Evolutionary conservation across 179 eudicot species (phyloP).

Genomic region (Sideroxylon spinosum): DNA sequence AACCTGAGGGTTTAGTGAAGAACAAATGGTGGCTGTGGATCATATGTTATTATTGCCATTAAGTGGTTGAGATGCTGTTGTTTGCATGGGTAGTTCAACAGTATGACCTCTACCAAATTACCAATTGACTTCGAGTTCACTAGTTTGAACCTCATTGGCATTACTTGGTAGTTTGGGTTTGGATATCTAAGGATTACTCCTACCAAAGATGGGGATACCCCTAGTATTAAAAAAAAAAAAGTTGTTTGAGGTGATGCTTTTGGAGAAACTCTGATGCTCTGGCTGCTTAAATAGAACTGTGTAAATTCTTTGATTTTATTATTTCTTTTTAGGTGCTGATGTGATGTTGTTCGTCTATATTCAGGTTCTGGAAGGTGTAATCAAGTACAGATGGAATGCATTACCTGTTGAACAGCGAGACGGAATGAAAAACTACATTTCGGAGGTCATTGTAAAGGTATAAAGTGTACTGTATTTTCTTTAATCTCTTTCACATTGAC

Average conservation of each 20-base stretch:
- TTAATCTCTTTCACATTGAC: neutral
- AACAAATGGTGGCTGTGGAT: too few relatives aligned
- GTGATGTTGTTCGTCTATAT: conserved; percentile 1
- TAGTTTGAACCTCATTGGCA: too few relatives aligned
- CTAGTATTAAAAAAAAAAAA: too few relatives aligned
- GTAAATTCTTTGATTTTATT: neutral
- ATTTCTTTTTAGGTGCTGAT: neutral
- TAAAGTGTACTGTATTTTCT: neutral
- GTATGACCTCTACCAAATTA: too few relatives aligned
- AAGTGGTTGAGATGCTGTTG: neutral
- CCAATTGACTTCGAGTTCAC: too few relatives aligned
- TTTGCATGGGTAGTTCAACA: too few relatives aligned
- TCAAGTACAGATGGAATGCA: conserved; percentile 96
- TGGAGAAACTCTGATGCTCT: neutral
- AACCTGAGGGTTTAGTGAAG: too few relatives aligned
- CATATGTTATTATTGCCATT: too few relatives aligned
- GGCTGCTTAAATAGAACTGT: neutral
- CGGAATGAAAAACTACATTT: conserved; percentile 95
- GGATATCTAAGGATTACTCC: too few relatives aligned
- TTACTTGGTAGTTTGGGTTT: too few relatives aligned
- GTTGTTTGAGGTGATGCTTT: neutral
- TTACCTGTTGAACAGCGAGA: conserved; percentile 89
- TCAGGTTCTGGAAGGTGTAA: conserved; percentile 94
- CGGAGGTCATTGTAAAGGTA: conserved; percentile 92
- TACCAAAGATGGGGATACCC: too few relatives aligned